Conservation (phyloP, 169 alveolate species). For the Neospora caninum region DNA sequence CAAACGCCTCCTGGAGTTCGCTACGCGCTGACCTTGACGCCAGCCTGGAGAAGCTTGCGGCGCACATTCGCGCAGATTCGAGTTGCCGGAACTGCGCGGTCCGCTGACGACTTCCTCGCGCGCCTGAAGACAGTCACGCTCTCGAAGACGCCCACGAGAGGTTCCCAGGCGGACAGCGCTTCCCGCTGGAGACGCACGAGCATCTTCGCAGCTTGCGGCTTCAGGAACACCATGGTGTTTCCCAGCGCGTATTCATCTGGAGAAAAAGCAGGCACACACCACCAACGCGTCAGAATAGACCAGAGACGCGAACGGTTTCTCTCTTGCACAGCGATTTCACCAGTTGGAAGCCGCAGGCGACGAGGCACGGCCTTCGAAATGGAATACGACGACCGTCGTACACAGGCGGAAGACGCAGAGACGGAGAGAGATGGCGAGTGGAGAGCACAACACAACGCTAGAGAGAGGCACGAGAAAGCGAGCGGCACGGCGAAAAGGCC, state of each 20-base stretch:
- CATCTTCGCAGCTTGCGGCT: slow-evolving; percentile 87
- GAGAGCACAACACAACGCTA: not conserved
- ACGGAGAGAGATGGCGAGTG: not conserved
- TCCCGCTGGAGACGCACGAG: slow-evolving; percentile 87
- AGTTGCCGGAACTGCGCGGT: slow-evolving; percentile 36
- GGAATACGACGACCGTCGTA: no score
- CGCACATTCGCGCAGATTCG: slow-evolving; percentile 66
- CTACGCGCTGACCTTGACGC: not conserved
- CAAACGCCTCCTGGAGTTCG: no score
- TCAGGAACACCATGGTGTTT: slow-evolving; percentile 89
- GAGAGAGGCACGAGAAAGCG: not conserved
- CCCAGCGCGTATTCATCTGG: slow-evolving; percentile 83
- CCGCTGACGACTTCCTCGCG: slow-evolving; percentile 19
- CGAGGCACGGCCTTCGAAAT: no score
- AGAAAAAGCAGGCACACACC: not conserved
- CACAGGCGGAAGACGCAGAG: no score
- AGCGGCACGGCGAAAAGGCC: not conserved
- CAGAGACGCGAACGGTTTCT: no score
- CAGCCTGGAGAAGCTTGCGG: slow-evolving; percentile 50
- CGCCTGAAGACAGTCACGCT: slow-evolving; percentile 75
- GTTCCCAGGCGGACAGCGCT: slow-evolving; percentile 89
- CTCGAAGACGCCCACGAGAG: slow-evolving; percentile 86
- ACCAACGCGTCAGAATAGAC: no score
- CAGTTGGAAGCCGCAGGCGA: no score
- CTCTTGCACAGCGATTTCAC: no score